Evolutionary conservation across 1,139 yeast species (phyloP).

Genomic region (Groenewaldozyma auringiensis): DNA sequence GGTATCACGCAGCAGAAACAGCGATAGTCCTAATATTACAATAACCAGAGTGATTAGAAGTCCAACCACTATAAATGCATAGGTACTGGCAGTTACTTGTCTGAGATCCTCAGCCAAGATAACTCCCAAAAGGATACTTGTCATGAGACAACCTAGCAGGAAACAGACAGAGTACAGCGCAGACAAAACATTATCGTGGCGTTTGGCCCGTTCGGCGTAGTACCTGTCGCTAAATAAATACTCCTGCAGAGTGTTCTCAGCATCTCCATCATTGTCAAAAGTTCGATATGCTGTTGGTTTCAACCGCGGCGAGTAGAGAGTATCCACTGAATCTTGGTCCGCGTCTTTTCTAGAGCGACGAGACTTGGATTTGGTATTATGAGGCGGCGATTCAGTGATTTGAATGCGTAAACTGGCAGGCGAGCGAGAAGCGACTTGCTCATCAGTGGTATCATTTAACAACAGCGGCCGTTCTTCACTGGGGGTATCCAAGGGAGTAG

Average conservation of each 20-base stretch:
- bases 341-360: constrained; percentile 1
- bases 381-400: not conserved
- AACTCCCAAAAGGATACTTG: constrained; percentile 43
- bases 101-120: constrained; percentile 33
- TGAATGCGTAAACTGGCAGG: not conserved
- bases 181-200: constrained; percentile 42
- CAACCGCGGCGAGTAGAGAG: constrained; percentile 20
- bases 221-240: not conserved
- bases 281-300: constrained; percentile 14
- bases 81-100: constrained; percentile 21
- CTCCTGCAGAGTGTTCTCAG: constrained; percentile 1
- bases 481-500: not conserved
- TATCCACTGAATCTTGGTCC: constrained; percentile 10
- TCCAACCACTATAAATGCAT: constrained; percentile 26
- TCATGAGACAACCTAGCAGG: constrained; percentile 38
- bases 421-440: constrained; percentile 8
- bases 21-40: constrained; percentile 34
- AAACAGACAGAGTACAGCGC: constrained; percentile 40
- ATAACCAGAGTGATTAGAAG: constrained; percentile 33
- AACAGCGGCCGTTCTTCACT: constrained; percentile 8
- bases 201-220: constrained; percentile 14
- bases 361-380: constrained; percentile 4
- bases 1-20: constrained; percentile 35
- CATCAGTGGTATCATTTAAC: constrained; percentile 11
- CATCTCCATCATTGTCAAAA: constrained; percentile 8